Evolutionary conservation across 148 eudicot genomes (phyloP), one percentile per base, ranked within the genome.

Genomic region (Amaranthus palmeri): DNA sequence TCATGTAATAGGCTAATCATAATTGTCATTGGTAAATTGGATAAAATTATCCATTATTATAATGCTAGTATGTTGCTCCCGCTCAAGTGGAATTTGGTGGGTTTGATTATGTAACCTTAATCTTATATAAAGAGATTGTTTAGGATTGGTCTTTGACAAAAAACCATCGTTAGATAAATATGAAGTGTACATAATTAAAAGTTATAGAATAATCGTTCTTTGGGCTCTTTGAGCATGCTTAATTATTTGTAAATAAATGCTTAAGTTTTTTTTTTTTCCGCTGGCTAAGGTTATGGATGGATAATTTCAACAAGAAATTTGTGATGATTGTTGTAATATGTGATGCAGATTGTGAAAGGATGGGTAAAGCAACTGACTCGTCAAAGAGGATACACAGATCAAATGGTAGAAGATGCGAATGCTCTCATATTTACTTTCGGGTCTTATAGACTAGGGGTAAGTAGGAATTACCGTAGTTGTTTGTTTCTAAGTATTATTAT

Each of bases 361-460:
- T 93, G 98, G 98, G 98, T 93, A 63, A 93, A 91, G 83, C 86
- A 84, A 42, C 77, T 91, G 76, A 93, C 96, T 56, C 87, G 86
- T 42, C 57, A 84, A 85, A 84, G 84, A 77, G 98, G 98, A 45
- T 93, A 93, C 78, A 83, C 92, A 4, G 89, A 88, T 74, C 92
- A 88, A 75, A 93, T 90, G 96, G 95, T 88, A 62, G 95, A 88
- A 74, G 88, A 85, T 77, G 96, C 98, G 58, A 93, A 91, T 87
- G 98, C 96, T 52, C 80, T 85, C 48, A 80, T 91, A 40, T 83
- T 87, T 72, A 91, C 98, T 76, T 93, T 91, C 76, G 98, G 98
- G 53, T 93, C 98, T 46, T 93, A 85, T 78, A 77, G 88, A 65
- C 89, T 93, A 41, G 98, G 96, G 90, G 96, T 90, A 84, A 87